Evolutionary conservation across 352 stramenopile genomes (phyloP).

Genomic region (Phytophthora lateralis): DNA sequence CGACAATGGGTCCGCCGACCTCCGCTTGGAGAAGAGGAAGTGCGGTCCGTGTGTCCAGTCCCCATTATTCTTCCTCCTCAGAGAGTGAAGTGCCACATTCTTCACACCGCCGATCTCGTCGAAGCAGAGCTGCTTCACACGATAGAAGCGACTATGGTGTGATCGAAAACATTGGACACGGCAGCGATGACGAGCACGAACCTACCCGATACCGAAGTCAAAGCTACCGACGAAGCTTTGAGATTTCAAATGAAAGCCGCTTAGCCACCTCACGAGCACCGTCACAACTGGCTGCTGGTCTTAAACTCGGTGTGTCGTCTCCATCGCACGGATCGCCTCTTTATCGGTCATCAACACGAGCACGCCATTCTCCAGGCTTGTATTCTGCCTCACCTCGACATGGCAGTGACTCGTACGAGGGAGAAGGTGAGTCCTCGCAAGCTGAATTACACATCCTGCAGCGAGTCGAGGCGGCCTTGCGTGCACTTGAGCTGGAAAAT

Average conservation of each 20-base stretch:
- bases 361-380: conserved; percentile 6
- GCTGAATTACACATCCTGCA: conserved; percentile 65
- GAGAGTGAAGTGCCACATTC: conserved; percentile 20
- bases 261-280: neutral
- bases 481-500: conserved; percentile 76
- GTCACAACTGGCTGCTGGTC: neutral
- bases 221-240: conserved; percentile 7
- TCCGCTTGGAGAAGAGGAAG: conserved; percentile 9
- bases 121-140: conserved; percentile 1
- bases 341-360: conserved; percentile 8
- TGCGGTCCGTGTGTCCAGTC: conserved; percentile 6
- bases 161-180: conserved; percentile 18
- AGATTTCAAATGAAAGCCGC: conserved; percentile 3
- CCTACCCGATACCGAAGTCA: conserved; percentile 5
- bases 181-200: conserved; percentile 24
- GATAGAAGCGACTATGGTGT: neutral
- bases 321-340: conserved; percentile 9
- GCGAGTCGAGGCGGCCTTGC: conserved; percentile 71
- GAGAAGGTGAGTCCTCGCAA: conserved; percentile 30
- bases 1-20: conserved; percentile 6
- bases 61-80: conserved; percentile 28
- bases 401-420: conserved; percentile 8
- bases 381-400: conserved; percentile 10
- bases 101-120: conserved; percentile 12
- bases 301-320: conserved; percentile 18